Percentiles rank a stretch among this genome's conserved stretches.
Conservation (phyloP, 148 eudicot genomes). For the Diospyros lotus region DNA sequence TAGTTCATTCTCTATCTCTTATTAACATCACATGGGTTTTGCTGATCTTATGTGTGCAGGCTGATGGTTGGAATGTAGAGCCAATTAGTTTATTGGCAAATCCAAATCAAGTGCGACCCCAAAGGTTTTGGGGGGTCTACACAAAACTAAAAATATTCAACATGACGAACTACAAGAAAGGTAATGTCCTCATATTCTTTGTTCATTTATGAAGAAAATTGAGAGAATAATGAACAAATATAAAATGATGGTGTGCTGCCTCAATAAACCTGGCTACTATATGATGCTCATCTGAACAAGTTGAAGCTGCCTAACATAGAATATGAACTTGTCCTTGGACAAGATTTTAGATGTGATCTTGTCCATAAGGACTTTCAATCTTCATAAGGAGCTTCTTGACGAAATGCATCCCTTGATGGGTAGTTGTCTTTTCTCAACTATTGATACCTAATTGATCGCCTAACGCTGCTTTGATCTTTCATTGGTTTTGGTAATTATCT, state of each 20-base stretch:
- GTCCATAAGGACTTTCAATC: no score
- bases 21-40: neutral
- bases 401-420: no score
- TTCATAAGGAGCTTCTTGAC: no score
- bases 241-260: neutral
- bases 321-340: no score
- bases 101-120: constrained; percentile 82
- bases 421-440: no score
- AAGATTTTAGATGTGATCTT: no score
- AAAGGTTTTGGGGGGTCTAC: constrained; percentile 97
- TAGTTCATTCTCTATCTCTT: neutral
- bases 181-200: constrained; percentile 30
- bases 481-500: no score
- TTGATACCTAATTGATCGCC: no score
- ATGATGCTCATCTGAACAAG: no score
- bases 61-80: constrained; percentile 96
- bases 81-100: constrained; percentile 73
- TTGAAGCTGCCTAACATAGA: no score
- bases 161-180: constrained; percentile 84
- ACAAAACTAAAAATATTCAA: constrained; percentile 95
- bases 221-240: neutral
- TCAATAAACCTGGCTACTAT: no score
- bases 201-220: neutral
- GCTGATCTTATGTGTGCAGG: constrained; percentile 41
- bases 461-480: no score